Percentiles rank a stretch among this genome's conserved stretches.
These are phyloP conservation scores for Chaetothyriales sp. DNA, from an alignment of 2,329 filamentous ascomycete genomes.

Conservation along the genomic window DNA sequence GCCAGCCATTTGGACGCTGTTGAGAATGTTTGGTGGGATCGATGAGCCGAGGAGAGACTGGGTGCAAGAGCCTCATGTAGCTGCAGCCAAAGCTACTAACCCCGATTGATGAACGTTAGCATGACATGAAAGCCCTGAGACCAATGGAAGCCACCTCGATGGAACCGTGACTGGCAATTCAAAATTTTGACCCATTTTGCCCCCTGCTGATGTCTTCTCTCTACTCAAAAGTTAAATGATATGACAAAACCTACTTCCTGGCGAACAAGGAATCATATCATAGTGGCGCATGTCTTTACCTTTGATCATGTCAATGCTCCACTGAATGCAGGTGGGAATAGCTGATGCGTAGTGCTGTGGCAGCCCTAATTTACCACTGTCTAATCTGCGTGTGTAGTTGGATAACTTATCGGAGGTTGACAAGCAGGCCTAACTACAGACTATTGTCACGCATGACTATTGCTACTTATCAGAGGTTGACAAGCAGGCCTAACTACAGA, in stretches of 20 bases:
- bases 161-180: not conserved
- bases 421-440: too few species aligned
- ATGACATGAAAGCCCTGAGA: not conserved
- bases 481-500: too few species aligned
- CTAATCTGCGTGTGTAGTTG: too few species aligned
- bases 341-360: too few species aligned
- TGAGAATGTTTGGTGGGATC: not conserved
- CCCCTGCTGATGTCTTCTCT: not conserved
- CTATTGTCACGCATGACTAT: too few species aligned
- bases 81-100: not conserved
- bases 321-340: too few species aligned
- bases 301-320: too few species aligned
- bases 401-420: too few species aligned
- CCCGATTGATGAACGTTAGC: not conserved
- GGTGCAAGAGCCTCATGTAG: not conserved
- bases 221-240: not conserved
- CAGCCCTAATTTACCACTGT: too few species aligned
- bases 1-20: not conserved
- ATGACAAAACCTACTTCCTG: not conserved
- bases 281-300: not conserved
- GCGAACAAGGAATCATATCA: not conserved
- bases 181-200: not conserved
- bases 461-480: too few species aligned
- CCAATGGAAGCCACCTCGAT: not conserved
- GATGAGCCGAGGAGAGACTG: not conserved